Base-by-base conservation (phyloP, 2,329 filamentous ascomycete genomes). In the Lachnellula subtilissima region DNA sequence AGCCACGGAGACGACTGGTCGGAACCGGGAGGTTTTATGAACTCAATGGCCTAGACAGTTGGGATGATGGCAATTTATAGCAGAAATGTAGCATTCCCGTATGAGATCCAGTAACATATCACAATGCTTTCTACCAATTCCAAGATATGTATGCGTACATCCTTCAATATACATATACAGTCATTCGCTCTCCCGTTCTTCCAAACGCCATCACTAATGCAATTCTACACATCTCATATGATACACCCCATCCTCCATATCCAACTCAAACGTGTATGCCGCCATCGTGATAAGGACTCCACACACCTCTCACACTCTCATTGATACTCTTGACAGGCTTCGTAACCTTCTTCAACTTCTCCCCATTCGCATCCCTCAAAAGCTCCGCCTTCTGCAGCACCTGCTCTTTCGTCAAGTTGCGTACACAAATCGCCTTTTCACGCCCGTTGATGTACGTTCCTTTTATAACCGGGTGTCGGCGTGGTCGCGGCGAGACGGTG, bases 401-500 rank as follows among this genome's bases (percentile, higher is more conserved):
- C 71, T 96, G 87, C 58, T 87, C 82, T 32, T 85, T 83, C 65
- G 91, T 85, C 70, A 97, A 73, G 67, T 96, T 97, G 65, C 88
- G 84, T 55, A 97, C 91, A 72, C 92, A 97, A 52, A 97, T 84
- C 9, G 90, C 82, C 73, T 94, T 94, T 60, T 88, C 81, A 28
- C 85, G 81, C 60, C 93, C 92, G 72, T 97, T 97, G 78, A 97
- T 90, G 75, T 96, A 99, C 73, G 90, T 83, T 56, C 91, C 94
- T 66, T 87, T 85, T 67, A 99, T 84, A 60, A 96, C 84, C 39
- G 94, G 94, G 74, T 97, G 93, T 70, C 88, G 88, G 65, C 85
- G 79, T n/a, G 92, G 93, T 64, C 92, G 87, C 17, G 93, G 94
- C 40, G 92, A 95, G 58, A 99, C 85, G 68, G 84, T 85, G 75